Conservation (phyloP, 1,139 yeast genomes). For the Geotrichum macrosporum region DNA sequence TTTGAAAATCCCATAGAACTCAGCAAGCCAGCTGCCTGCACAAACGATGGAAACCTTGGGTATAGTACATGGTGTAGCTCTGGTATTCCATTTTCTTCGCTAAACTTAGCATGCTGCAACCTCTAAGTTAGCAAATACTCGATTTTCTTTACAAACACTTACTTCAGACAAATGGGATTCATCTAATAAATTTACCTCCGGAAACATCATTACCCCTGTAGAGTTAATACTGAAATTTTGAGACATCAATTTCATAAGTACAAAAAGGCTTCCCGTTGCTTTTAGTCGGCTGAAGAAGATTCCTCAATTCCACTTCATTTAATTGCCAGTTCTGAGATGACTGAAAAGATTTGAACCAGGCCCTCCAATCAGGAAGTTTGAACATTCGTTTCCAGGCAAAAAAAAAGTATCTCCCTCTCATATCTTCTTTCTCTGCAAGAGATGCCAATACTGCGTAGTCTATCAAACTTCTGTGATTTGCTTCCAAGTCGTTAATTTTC, state of each 20-base stretch:
- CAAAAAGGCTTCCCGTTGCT: slow-evolving; percentile 22
- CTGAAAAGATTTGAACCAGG: slow-evolving; percentile 25
- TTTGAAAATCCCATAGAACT: slow-evolving; percentile 29
- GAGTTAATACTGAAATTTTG: slow-evolving; percentile 6
- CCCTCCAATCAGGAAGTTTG: slow-evolving; percentile 28
- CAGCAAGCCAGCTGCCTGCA: slow-evolving; percentile 32
- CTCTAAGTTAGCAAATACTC: not conserved
- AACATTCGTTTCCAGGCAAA: slow-evolving; percentile 31
- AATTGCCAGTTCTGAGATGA: slow-evolving; percentile 34
- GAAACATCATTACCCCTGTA: slow-evolving; percentile 37
- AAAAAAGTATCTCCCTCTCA: slow-evolving; percentile 30
- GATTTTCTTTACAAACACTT: slow-evolving; percentile 1
- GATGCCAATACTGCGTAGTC: slow-evolving; percentile 51
- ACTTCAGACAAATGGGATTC: slow-evolving; percentile 19
- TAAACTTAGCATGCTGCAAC: slow-evolving; percentile 31
- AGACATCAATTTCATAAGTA: slow-evolving; percentile 10
- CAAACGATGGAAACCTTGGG: slow-evolving; percentile 40
- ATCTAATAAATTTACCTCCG: slow-evolving; percentile 35
- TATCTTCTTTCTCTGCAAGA: slow-evolving; percentile 38
- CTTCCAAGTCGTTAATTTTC: slow-evolving; percentile 13
- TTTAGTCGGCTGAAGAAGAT: slow-evolving; percentile 23
- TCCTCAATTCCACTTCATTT: slow-evolving; percentile 25
- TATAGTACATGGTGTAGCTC: slow-evolving; percentile 48
- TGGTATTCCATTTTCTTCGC: slow-evolving; percentile 39
- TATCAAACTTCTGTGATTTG: slow-evolving; percentile 54